Conservation (phyloP, 768 basidiomycete species). For the Phanerochaete carnosa region DNA sequence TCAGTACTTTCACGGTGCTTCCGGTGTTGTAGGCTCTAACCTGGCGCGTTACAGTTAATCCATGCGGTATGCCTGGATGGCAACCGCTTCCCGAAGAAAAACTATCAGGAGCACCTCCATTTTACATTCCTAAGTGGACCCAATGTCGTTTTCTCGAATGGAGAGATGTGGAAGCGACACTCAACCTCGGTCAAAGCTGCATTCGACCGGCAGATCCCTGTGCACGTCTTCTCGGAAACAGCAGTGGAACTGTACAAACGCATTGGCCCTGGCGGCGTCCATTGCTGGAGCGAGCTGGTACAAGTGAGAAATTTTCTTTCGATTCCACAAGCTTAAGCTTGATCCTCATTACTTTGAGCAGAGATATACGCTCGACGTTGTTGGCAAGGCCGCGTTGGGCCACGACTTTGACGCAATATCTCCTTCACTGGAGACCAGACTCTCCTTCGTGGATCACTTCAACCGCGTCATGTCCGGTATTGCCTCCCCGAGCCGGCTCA, state of each 20-base stretch:
- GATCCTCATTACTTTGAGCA: no score
- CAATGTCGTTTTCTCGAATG: background rate
- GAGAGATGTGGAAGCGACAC: background rate
- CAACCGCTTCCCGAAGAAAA: background rate
- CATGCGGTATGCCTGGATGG: background rate
- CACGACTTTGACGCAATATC: constrained; percentile 18
- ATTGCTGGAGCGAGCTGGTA: background rate
- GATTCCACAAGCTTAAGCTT: no score
- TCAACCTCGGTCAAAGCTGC: background rate
- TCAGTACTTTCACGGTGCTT: constrained; percentile 18
- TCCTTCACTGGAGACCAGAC: constrained; percentile 9
- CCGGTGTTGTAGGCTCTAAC: background rate
- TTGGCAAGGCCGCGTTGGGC: constrained; percentile 12
- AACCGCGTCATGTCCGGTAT: background rate
- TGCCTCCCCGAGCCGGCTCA: background rate
- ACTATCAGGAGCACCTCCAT: background rate
- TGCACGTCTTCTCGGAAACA: background rate
- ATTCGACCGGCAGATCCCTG: background rate
- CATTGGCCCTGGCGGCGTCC: background rate
- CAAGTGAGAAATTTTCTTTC: no score
- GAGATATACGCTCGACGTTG: constrained; percentile 15
- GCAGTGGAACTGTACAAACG: background rate
- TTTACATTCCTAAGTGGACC: background rate
- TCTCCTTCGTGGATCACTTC: constrained; percentile 5
- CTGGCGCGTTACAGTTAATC: background rate